Conservation (phyloP, 352 stramenopile species). For the Phytophthora nicotianae region DNA sequence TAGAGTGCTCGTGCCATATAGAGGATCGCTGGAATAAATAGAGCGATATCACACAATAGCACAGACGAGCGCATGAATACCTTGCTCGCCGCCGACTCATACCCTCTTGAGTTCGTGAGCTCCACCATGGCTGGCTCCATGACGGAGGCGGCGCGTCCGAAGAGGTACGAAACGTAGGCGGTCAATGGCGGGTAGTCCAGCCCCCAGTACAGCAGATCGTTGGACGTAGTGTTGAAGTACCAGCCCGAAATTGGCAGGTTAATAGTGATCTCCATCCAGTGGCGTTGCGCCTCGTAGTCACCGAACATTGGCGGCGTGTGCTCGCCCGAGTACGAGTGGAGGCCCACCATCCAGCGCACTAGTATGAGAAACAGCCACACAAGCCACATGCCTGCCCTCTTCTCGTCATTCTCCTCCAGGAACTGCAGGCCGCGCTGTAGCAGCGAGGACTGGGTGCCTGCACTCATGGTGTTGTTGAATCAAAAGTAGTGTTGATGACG, state of each 20-base stretch:
- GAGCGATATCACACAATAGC: slow-evolving; percentile 89
- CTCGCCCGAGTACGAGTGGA: slow-evolving; percentile 87
- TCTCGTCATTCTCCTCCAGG: slow-evolving; percentile 62
- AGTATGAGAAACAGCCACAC: slow-evolving; percentile 65
- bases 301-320: slow-evolving; percentile 88
- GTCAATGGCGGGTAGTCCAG: slow-evolving; percentile 98
- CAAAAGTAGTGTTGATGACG: slow-evolving; percentile 20
- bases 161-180: slow-evolving; percentile 89
- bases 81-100: slow-evolving; percentile 86
- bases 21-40: slow-evolving; percentile 88
- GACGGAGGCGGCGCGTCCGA: slow-evolving; percentile 73
- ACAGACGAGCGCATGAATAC: slow-evolving; percentile 94
- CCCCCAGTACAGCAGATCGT: slow-evolving; percentile 98
- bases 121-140: slow-evolving; percentile 90
- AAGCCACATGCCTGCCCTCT: slow-evolving; percentile 47
- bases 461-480: slow-evolving; percentile 22
- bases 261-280: slow-evolving; percentile 99
- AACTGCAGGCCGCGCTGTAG: slow-evolving; percentile 52
- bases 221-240: slow-evolving; percentile 92
- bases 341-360: slow-evolving; percentile 74
- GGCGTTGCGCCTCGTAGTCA: slow-evolving; percentile 98
- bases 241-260: slow-evolving; percentile 93
- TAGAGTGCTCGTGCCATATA: slow-evolving; percentile 56
- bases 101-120: slow-evolving; percentile 79
- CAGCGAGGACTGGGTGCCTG: slow-evolving; percentile 33